These are phyloP conservation scores for Fusarium neocosmosporiellum DNA, from an alignment of 2,329 filamentous ascomycete genomes.

Conservation along the genomic window DNA sequence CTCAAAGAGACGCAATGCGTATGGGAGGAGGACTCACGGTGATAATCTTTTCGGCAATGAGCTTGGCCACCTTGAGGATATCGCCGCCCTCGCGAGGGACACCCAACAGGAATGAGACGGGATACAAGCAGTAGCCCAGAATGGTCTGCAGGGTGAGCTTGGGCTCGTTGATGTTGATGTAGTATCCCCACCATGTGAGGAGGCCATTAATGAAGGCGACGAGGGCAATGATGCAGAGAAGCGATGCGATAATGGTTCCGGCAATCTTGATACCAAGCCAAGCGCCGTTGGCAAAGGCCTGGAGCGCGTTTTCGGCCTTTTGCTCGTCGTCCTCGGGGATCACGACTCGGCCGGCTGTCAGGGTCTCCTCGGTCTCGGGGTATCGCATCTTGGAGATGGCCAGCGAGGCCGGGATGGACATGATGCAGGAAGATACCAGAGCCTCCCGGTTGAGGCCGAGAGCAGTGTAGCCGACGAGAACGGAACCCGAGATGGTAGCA, in stretches of 20 bases:
- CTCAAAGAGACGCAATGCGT: neutral
- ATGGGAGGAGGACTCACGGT: conserved; percentile 59
- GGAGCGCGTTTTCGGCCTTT: conserved; percentile 81
- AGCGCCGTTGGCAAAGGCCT: conserved; percentile 86
- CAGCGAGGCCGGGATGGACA: conserved; percentile 93
- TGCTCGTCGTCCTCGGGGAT: conserved; percentile 83
- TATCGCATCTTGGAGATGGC: conserved; percentile 91
- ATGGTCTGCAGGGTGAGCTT: conserved; percentile 79
- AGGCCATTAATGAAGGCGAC: conserved; percentile 80
- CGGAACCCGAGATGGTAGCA: conserved; percentile 90
- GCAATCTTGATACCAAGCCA: conserved; percentile 90
- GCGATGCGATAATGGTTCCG: conserved; percentile 81
- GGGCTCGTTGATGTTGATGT: conserved; percentile 77
- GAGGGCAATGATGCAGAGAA: conserved; percentile 86
- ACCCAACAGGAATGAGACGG: conserved; percentile 83
- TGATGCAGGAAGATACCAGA: conserved; percentile 90
- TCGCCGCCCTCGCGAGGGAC: conserved; percentile 69
- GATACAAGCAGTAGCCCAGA: conserved; percentile 81
- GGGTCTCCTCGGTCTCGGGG: conserved; percentile 86
- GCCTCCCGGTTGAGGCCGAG: conserved; percentile 88
- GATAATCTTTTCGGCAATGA: conserved; percentile 89
- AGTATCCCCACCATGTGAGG: conserved; percentile 85
- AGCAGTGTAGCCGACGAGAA: conserved; percentile 85
- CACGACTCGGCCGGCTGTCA: conserved; percentile 84
- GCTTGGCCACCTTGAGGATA: conserved; percentile 77